Evolutionary conservation across 2,329 filamentous ascomycete genomes (phyloP).

Genomic region (Emericellopsis atlantica): DNA sequence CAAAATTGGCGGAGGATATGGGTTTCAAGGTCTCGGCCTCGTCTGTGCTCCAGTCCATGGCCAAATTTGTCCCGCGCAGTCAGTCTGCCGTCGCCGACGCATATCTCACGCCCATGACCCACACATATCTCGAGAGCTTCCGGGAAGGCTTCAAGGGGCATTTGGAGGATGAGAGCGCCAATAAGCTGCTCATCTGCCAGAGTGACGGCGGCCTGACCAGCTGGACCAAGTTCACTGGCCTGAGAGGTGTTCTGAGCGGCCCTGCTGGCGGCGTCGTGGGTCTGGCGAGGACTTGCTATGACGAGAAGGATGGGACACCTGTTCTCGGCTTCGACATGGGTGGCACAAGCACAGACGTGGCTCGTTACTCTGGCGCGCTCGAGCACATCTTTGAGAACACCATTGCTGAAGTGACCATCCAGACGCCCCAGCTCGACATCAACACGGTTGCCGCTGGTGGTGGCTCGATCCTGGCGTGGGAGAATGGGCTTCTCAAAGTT

Average conservation of each 20-base stretch:
- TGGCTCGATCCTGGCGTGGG: conserved; percentile 46
- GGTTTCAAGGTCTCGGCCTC: conserved; percentile 20
- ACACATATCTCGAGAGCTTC: conserved; percentile 15
- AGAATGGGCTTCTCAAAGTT: conserved; percentile 59
- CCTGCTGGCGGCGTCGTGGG: conserved; percentile 16
- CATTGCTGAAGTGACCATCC: conserved; percentile 40
- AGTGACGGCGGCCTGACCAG: conserved; percentile 13
- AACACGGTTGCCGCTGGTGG: conserved; percentile 49
- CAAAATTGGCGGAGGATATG: conserved; percentile 20
- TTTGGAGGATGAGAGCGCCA: conserved; percentile 10
- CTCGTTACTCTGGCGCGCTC: conserved; percentile 53
- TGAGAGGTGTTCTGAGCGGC: conserved; percentile 12
- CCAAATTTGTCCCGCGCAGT: conserved; percentile 29
- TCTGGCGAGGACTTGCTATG: conserved; percentile 12
- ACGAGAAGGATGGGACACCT: conserved; percentile 10
- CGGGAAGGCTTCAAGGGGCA: conserved; percentile 12
- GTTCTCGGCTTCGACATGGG: conserved; percentile 21
- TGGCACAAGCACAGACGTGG: conserved; percentile 63
- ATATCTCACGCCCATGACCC: conserved; percentile 27
- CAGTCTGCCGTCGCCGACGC: conserved; percentile 29
- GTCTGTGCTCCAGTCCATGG: conserved; percentile 20
- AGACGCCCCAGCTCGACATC: conserved; percentile 39
- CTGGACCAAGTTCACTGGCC: conserved; percentile 13
- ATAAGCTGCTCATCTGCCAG: conserved; percentile 11
- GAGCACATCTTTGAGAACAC: conserved; percentile 64